Conservation (phyloP, 2,329 filamentous ascomycete species). For the Pseudodiploospora longispora region DNA sequence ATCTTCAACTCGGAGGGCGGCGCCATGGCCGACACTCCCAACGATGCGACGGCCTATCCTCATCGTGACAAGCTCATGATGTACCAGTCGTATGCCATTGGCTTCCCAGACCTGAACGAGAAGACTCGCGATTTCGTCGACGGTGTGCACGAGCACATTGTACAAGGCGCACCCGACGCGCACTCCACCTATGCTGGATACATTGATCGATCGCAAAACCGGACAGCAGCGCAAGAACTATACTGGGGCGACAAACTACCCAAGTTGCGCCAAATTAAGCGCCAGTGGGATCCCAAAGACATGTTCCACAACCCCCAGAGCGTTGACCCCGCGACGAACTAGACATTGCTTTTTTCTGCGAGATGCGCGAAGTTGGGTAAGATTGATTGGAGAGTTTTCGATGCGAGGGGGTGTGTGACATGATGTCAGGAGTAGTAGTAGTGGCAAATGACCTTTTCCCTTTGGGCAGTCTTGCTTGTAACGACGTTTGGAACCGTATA, state of each 20-base stretch:
- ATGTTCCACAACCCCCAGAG: conserved; percentile 54
- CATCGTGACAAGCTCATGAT: conserved; percentile 58
- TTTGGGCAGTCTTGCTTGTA: no score
- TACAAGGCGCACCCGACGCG: conserved; percentile 26
- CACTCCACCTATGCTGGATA: conserved; percentile 55
- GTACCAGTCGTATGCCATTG: conserved; percentile 53
- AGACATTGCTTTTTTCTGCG: not conserved
- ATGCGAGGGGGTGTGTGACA: no score
- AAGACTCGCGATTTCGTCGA: conserved; percentile 42
- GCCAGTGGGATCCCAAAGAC: conserved; percentile 42
- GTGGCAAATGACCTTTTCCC: no score
- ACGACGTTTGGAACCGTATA: no score
- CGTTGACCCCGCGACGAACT: conserved; percentile 23
- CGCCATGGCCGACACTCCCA: conserved; percentile 46
- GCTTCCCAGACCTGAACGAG: conserved; percentile 35
- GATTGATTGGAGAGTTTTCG: no score
- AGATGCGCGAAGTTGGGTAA: not conserved
- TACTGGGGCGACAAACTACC: conserved; percentile 50
- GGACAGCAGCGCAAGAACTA: conserved; percentile 33
- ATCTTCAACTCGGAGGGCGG: conserved; percentile 57
- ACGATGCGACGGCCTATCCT: conserved; percentile 51
- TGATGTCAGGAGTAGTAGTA: no score
- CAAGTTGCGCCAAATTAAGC: conserved; percentile 40
- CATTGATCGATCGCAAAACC: conserved; percentile 44
- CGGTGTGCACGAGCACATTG: conserved; percentile 40